Conservation (phyloP, 225 moss, liverwort and hornwort species). For the Asterella californica region DNA sequence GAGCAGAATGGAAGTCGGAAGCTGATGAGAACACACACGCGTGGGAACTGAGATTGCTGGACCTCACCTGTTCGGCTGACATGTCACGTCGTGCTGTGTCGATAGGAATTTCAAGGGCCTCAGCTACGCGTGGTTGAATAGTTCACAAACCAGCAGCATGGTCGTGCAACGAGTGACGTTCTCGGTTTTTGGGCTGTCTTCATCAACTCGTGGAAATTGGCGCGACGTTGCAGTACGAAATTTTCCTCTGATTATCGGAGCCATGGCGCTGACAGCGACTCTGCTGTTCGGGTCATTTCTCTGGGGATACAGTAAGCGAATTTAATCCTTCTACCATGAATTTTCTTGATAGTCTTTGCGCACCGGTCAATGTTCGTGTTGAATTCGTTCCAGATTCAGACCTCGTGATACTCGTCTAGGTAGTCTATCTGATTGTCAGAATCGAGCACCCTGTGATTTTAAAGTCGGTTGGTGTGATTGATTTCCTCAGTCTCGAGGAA, state of each 20-base stretch:
- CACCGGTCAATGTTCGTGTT: no score
- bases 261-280: slow-evolving; percentile 23
- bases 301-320: slow-evolving; percentile 31
- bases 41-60: background rate
- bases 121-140: slow-evolving; percentile 1
- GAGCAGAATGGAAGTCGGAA: background rate
- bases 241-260: slow-evolving; percentile 27
- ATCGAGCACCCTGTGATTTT: background rate
- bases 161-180: background rate
- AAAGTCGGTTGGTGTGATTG: background rate
- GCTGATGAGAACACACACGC: background rate
- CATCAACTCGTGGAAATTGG: slow-evolving; percentile 1
- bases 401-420: background rate
- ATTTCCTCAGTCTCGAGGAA: slow-evolving; percentile 25
- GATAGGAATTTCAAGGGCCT: background rate
- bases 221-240: slow-evolving; percentile 1
- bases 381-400: no score
- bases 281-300: slow-evolving; percentile 37
- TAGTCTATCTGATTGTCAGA: background rate
- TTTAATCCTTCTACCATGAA: background rate
- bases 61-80: background rate
- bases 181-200: background rate
- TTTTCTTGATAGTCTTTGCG: no score
- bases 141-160: slow-evolving; percentile 13
- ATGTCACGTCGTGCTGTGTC: background rate